These are phyloP conservation scores for Cyclocybe cylindracea DNA, from an alignment of 768 basidiomycete genomes.

Conservation along the genomic window DNA sequence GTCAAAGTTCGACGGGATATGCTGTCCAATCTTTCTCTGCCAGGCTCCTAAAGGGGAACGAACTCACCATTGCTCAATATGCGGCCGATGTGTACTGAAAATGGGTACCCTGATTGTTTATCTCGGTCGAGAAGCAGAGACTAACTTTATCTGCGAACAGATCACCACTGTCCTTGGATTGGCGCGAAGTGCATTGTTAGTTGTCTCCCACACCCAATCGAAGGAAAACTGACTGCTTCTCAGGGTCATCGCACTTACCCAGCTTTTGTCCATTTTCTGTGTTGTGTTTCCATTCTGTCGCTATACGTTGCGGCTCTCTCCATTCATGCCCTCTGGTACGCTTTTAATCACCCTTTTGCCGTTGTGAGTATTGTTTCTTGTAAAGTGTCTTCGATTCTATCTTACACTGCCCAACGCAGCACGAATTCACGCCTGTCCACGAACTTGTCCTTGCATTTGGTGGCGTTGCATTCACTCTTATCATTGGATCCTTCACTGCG, in stretches of 20 bases:
- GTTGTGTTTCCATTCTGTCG: constrained; percentile 61
- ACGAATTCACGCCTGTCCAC: constrained; percentile 68
- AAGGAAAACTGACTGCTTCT: constrained; percentile 1
- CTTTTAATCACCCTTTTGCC: constrained; percentile 61
- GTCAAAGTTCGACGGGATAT: neutral
- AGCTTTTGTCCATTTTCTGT: constrained; percentile 79
- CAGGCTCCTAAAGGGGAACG: constrained; percentile 77
- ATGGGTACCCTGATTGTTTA: constrained; percentile 58
- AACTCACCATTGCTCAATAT: constrained; percentile 75
- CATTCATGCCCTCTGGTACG: constrained; percentile 56
- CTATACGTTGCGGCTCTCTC: constrained; percentile 59
- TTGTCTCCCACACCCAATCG: constrained; percentile 1
- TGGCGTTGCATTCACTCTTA: constrained; percentile 59
- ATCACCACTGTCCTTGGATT: constrained; percentile 89
- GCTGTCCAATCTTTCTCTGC: neutral
- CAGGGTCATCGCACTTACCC: constrained; percentile 86
- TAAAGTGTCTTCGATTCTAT: neutral
- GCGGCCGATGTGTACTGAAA: constrained; percentile 80
- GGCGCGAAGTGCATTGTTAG: constrained; percentile 76
- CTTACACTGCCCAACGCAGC: constrained; percentile 33
- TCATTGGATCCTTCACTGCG: constrained; percentile 72
- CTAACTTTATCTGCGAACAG: constrained; percentile 35
- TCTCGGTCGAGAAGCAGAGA: neutral
- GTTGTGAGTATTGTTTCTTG: constrained; percentile 47
- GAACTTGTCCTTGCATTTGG: constrained; percentile 64